Evolutionary conservation across 306 rosid species (phyloP).

Genomic region (Sicyos baderoa): DNA sequence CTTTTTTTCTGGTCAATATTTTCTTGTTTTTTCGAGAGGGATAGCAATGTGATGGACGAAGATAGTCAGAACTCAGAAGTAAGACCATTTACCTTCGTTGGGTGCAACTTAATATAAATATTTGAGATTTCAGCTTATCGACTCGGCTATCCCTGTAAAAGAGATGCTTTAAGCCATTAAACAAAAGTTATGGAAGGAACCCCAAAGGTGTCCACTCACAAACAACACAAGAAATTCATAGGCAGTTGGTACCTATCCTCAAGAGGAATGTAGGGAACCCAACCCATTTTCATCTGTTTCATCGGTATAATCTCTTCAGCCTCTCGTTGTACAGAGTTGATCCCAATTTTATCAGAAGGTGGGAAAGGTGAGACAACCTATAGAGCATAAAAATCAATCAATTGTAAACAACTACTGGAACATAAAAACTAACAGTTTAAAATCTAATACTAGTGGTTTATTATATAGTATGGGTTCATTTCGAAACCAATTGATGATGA

Average conservation of each 20-base stretch:
- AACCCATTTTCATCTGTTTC: slow-evolving; percentile 96
- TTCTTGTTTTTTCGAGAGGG: too few species aligned
- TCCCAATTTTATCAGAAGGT: slow-evolving; percentile 77
- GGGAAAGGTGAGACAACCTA: slow-evolving; percentile 78
- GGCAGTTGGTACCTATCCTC: slow-evolving; percentile 27
- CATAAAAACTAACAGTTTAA: not conserved
- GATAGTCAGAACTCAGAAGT: not conserved
- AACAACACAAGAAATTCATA: not conserved
- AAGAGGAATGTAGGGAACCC: slow-evolving; percentile 86
- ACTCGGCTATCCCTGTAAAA: slow-evolving; percentile 62
- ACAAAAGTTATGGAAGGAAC: not conserved
- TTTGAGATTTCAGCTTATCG: slow-evolving; percentile 48
- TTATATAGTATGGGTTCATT: too few species aligned
- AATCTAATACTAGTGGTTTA: not conserved
- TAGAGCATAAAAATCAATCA: slow-evolving; percentile 10
- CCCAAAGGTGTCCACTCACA: not conserved
- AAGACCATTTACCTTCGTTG: slow-evolving; percentile 54
- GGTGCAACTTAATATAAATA: slow-evolving; percentile 73
- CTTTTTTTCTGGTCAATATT: not conserved
- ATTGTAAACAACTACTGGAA: not conserved
- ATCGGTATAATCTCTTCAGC: slow-evolving; percentile 77
- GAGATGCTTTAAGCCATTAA: slow-evolving; percentile 17
- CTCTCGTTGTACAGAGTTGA: slow-evolving; percentile 83
- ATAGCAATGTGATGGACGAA: not conserved
- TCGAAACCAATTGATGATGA: too few species aligned